Evolutionary conservation across 2,329 filamentous ascomycete species (phyloP).

Genomic region (Fusarium buharicum): DNA sequence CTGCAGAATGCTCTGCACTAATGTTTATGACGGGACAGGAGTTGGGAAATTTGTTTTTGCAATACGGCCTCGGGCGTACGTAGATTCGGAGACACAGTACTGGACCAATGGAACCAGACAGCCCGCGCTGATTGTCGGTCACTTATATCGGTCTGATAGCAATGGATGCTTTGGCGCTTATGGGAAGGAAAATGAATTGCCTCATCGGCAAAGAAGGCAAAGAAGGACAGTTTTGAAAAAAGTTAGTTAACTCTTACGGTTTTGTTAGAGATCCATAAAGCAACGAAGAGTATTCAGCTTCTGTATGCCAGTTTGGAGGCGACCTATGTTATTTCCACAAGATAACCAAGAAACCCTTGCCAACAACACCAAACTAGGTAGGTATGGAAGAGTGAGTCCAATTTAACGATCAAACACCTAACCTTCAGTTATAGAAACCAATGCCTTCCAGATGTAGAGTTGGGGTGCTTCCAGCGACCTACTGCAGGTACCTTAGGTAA

Average conservation of each 20-base stretch:
- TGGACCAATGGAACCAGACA: constrained; percentile 29
- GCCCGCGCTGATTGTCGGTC: constrained; percentile 37
- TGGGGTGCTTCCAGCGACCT: too few relatives aligned
- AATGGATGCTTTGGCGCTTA: constrained; percentile 32
- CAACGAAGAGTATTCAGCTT: constrained; percentile 1
- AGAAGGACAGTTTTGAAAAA: constrained; percentile 27
- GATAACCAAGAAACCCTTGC: neutral
- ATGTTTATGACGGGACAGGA: constrained; percentile 39
- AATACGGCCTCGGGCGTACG: constrained; percentile 32
- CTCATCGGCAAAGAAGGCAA: constrained; percentile 33
- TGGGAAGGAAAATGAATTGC: constrained; percentile 34
- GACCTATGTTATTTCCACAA: neutral
- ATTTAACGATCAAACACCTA: too few relatives aligned
- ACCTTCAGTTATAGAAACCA: too few relatives aligned
- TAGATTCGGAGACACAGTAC: constrained; percentile 35
- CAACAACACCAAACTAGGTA: too few relatives aligned
- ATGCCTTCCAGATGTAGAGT: too few relatives aligned
- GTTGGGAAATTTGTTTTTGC: constrained; percentile 39
- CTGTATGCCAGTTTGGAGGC: neutral
- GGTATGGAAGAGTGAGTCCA: too few relatives aligned
- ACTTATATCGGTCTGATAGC: constrained; percentile 16
- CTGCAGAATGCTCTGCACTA: constrained; percentile 18
- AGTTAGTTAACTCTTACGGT: constrained; percentile 5
- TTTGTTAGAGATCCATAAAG: constrained; percentile 29
- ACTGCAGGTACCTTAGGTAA: too few relatives aligned